Evolutionary conservation across 768 basidiomycete species (phyloP).

Genomic region (Suillus plorans): DNA sequence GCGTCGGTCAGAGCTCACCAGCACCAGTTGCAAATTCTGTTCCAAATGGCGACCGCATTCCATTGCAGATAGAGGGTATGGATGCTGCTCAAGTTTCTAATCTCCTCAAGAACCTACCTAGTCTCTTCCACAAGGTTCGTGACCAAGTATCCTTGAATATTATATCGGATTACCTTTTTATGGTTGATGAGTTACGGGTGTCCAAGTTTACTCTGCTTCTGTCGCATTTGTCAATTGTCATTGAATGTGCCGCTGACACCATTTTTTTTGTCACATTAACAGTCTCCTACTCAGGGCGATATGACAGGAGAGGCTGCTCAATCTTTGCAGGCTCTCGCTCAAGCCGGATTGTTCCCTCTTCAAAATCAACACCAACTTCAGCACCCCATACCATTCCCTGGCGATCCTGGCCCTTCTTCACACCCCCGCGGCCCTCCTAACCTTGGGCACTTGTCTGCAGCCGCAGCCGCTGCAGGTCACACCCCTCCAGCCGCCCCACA

Average conservation of each 20-base stretch:
- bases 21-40: conserved; percentile 12
- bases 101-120: conserved; percentile 55
- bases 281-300: conserved; percentile 49
- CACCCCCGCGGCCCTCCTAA: conserved; percentile 70
- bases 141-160: conserved; percentile 9
- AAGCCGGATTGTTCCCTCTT: conserved; percentile 35
- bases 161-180: neutral
- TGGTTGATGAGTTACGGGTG: neutral
- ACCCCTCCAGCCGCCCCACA: conserved; percentile 26
- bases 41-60: conserved; percentile 9
- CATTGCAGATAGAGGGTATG: conserved; percentile 23
- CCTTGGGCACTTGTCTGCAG: conserved; percentile 55
- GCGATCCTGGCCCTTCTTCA: conserved; percentile 71
- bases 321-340: conserved; percentile 53
- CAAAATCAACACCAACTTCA: conserved; percentile 33
- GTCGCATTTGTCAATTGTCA: neutral
- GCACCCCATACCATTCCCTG: conserved; percentile 25
- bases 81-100: conserved; percentile 59
- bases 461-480: conserved; percentile 44
- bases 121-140: conserved; percentile 56
- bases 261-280: neutral
- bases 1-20: conserved; percentile 12
- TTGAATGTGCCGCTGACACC: neutral
- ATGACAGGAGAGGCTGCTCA: conserved; percentile 64
- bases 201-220: conserved; percentile 12